A percentile compares a stretch with the other conserved stretches of the same genome.
Conservation (phyloP, 1,284 basidiomycete species). For the Hymenochaete sp. region DNA sequence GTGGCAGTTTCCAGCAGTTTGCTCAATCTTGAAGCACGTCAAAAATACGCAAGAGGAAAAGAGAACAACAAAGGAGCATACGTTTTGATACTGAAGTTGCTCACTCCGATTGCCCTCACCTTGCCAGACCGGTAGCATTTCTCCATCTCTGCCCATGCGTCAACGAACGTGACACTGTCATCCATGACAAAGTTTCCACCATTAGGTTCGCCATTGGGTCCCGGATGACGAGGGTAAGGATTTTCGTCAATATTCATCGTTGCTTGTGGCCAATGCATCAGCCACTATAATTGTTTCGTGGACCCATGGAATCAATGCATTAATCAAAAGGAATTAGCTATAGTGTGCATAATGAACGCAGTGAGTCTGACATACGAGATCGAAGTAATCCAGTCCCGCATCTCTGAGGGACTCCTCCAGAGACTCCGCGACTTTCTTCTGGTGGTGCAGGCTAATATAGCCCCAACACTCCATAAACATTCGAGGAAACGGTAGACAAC, state of each 20-base stretch:
- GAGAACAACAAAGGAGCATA: constrained; percentile 2
- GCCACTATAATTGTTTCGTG: constrained; percentile 15
- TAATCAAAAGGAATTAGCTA: too few relatives aligned
- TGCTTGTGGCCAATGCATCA: constrained; percentile 22
- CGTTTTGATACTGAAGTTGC: constrained; percentile 17
- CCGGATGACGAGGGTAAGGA: constrained; percentile 10
- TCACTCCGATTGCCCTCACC: constrained; percentile 38
- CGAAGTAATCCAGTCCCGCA: constrained; percentile 19
- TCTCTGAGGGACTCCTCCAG: constrained; percentile 18
- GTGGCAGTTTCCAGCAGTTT: constrained; percentile 29
- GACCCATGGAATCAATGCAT: too few relatives aligned
- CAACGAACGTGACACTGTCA: constrained; percentile 33
- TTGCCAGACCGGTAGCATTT: constrained; percentile 33
- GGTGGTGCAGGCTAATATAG: constrained; percentile 19
- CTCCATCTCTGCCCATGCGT: constrained; percentile 49
- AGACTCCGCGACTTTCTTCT: constrained; percentile 18
- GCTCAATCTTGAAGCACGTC: constrained; percentile 4
- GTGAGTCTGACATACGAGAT: constrained; percentile 17
- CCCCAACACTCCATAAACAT: background rate
- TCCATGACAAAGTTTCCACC: constrained; percentile 28
- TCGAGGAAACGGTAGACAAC: background rate
- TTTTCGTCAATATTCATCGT: constrained; percentile 17
- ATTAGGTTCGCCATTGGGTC: constrained; percentile 19
- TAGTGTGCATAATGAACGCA: background rate
- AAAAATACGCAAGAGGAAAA: background rate